Conservation (phyloP, 192 early-diverging fungal genomes). For the Borealophlyctis nickersoniae region DNA sequence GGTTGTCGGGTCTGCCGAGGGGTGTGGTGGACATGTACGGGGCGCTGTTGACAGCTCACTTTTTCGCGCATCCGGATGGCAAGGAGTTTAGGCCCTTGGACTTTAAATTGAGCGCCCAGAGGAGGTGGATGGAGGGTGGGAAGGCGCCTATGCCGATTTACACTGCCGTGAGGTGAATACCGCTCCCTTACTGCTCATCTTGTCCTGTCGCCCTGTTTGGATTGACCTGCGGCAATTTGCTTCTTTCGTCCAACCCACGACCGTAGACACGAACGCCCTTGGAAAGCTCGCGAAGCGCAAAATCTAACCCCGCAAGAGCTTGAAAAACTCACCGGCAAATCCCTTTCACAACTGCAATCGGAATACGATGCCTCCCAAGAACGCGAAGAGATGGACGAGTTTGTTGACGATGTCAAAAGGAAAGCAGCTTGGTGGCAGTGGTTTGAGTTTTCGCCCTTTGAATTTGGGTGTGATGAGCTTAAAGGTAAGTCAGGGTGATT, state of each 20-base stretch:
- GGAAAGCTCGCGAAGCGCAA: conserved; percentile 4
- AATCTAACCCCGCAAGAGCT: neutral
- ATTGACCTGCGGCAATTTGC: too few species aligned
- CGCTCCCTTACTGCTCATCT: too few species aligned
- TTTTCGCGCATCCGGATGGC: conserved; percentile 43
- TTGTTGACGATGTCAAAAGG: conserved; percentile 23
- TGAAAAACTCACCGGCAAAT: neutral
- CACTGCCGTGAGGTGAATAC: conserved; percentile 63
- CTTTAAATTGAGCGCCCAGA: conserved; percentile 58
- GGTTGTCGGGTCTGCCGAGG: conserved; percentile 33
- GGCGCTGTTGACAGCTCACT: conserved; percentile 39
- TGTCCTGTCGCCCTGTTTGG: too few species aligned
- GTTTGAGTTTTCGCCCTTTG: conserved; percentile 81
- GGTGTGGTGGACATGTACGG: conserved; percentile 64
- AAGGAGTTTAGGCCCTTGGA: conserved; percentile 37
- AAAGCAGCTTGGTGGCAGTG: conserved; percentile 58
- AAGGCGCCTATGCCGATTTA: conserved; percentile 73
- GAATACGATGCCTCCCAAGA: conserved; percentile 20
- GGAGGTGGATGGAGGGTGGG: conserved; percentile 54
- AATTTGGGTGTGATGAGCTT: conserved; percentile 75
- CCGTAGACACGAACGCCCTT: conserved; percentile 57
- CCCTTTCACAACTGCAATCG: conserved; percentile 9
- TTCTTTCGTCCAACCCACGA: too few species aligned
- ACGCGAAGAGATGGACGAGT: neutral
- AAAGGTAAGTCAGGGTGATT: conserved; percentile 35